Conservation (phyloP, 2,329 filamentous ascomycete species). For the Magnaporthales sp. region DNA sequence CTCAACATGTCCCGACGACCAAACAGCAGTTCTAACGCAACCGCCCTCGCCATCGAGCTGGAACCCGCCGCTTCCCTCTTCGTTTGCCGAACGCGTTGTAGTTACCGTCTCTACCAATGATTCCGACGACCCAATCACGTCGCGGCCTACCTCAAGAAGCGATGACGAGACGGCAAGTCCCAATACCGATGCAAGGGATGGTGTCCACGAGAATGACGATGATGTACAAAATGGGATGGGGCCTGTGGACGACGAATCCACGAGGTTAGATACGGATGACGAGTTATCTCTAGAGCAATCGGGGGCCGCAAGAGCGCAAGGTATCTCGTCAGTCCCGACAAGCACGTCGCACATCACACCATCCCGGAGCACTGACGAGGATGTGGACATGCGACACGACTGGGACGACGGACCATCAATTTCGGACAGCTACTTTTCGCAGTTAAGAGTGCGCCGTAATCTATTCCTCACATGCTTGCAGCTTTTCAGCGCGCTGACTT, state of each 20-base stretch:
- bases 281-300: not conserved
- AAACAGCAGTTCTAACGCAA: constrained; percentile 12
- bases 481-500: not conserved
- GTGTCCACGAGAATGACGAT: constrained; percentile 1
- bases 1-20: constrained; percentile 35
- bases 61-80: constrained; percentile 10
- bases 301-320: not conserved
- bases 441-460: not conserved
- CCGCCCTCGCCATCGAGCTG: constrained; percentile 16
- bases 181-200: not conserved
- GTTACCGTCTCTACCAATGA: not conserved
- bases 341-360: not conserved
- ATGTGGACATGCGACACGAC: not conserved
- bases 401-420: constrained; percentile 2
- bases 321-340: not conserved
- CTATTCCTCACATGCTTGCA: not conserved
- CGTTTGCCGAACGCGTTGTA: constrained; percentile 8
- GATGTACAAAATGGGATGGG: not conserved
- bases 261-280: constrained; percentile 1
- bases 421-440: not conserved
- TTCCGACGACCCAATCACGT: not conserved
- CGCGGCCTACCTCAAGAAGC: constrained; percentile 3
- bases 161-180: constrained; percentile 3
- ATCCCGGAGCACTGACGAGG: not conserved
- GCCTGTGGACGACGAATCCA: not conserved